Evolutionary conservation across 139 green algal species (phyloP).

Genomic region (Yamagishiella unicocca): DNA sequence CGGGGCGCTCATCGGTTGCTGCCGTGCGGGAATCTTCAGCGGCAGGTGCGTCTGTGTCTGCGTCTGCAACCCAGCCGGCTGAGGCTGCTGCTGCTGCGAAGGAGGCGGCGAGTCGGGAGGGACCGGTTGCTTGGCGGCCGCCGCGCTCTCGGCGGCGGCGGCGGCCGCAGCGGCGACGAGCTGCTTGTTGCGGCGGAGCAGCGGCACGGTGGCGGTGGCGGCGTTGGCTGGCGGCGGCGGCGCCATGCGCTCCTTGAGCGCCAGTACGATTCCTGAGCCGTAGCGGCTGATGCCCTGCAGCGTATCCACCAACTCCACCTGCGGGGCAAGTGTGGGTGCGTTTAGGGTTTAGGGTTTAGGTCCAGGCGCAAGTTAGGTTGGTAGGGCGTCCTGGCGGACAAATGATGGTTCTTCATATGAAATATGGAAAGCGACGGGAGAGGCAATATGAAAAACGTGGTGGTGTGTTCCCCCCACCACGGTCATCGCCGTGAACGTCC

Average conservation of each 20-base stretch:
- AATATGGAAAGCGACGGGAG: too few relatives aligned
- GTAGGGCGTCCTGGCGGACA: too few relatives aligned
- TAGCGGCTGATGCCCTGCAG: not conserved
- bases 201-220: not conserved
- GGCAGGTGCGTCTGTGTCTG: not conserved
- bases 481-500: too few relatives aligned
- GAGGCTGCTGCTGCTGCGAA: not conserved
- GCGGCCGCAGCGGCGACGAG: not conserved
- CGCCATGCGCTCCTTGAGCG: constrained; percentile 5
- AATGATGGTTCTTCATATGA: too few relatives aligned
- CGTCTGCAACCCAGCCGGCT: not conserved
- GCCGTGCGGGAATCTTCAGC: not conserved
- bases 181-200: constrained; percentile 16
- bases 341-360: too few relatives aligned
- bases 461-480: too few relatives aligned
- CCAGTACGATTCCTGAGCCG: constrained; percentile 31
- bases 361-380: too few relatives aligned
- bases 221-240: not conserved
- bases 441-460: too few relatives aligned
- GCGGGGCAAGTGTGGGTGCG: too few relatives aligned
- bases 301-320: constrained; percentile 31
- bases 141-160: not conserved
- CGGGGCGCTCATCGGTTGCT: not conserved
- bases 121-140: not conserved
- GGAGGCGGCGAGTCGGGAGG: not conserved